phyloP scores from a whole-genome alignment of 129 eudicot species.

The Sambucus nigra region DNA sequence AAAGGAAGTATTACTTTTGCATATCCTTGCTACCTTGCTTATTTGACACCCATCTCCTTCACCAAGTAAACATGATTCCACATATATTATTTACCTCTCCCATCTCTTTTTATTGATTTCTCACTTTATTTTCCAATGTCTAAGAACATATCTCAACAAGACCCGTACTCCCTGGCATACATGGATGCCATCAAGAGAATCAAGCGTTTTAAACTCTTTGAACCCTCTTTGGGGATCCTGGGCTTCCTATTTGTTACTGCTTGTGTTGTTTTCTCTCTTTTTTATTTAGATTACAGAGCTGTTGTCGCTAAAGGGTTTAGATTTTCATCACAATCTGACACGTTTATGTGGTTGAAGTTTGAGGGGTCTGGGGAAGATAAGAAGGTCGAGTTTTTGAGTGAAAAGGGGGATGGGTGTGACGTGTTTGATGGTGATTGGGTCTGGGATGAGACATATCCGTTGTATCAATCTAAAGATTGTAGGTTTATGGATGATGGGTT shows the following conservation, averaged over 20 bases:
- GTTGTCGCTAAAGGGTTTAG: constrained; percentile 38
- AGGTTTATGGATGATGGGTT: constrained; percentile 84
- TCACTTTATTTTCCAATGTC: constrained; percentile 29
- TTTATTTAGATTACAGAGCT: constrained; percentile 69
- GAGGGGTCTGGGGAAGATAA: constrained; percentile 11
- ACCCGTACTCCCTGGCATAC: constrained; percentile 14
- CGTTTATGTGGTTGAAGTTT: constrained; percentile 40
- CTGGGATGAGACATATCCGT: constrained; percentile 94
- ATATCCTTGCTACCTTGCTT: constrained; percentile 44
- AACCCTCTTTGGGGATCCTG: constrained; percentile 59
- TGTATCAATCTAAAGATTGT: constrained; percentile 73
- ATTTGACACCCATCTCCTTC: constrained; percentile 13
- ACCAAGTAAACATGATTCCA: too few species aligned
- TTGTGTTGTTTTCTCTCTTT: constrained; percentile 44
- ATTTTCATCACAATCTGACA: constrained; percentile 28
- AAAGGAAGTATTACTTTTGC: too few species aligned
- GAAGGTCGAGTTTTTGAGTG: constrained; percentile 61
- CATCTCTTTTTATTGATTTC: constrained; percentile 1
- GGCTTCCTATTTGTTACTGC: constrained; percentile 39
- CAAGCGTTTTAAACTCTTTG: constrained; percentile 52
- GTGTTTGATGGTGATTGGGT: constrained; percentile 96
- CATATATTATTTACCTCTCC: too few species aligned
- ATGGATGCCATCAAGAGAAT: constrained; percentile 32
- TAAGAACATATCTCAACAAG: constrained; percentile 35
- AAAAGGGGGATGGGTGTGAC: constrained; percentile 53